Conservation (phyloP, 345 rosid species). For the Murraya koenigii region DNA sequence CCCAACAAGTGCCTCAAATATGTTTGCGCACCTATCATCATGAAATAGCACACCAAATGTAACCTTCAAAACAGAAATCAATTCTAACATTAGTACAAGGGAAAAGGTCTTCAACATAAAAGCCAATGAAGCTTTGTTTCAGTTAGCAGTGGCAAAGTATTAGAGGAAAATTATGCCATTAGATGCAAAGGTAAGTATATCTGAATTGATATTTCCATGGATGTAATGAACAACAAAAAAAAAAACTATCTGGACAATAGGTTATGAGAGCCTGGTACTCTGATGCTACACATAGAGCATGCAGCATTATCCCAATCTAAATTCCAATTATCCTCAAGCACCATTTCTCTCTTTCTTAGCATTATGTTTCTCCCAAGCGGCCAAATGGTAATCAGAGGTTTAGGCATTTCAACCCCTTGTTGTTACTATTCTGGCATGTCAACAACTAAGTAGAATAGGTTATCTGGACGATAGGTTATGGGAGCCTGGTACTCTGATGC, state of each 20-base stretch:
- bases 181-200: neutral
- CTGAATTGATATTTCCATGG: neutral
- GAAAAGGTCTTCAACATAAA: neutral
- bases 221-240: neutral
- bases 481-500: neutral
- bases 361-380: neutral
- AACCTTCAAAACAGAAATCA: slow-evolving; percentile 44
- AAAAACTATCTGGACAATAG: neutral
- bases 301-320: neutral
- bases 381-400: neutral
- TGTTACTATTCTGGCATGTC: neutral
- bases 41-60: slow-evolving; percentile 85
- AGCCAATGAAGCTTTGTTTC: neutral
- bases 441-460: neutral
- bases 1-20: slow-evolving; percentile 91
- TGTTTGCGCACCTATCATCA: slow-evolving; percentile 90
- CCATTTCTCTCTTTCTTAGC: neutral
- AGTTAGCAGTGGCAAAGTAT: neutral
- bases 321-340: neutral
- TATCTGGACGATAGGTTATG: neutral
- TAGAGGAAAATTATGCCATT: neutral
- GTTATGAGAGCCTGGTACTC: neutral
- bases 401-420: neutral
- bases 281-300: neutral
- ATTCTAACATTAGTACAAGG: neutral